Base-by-base conservation (phyloP, 2,329 filamentous ascomycete species). In the Xenosphaeropsis pyriputrescens region DNA sequence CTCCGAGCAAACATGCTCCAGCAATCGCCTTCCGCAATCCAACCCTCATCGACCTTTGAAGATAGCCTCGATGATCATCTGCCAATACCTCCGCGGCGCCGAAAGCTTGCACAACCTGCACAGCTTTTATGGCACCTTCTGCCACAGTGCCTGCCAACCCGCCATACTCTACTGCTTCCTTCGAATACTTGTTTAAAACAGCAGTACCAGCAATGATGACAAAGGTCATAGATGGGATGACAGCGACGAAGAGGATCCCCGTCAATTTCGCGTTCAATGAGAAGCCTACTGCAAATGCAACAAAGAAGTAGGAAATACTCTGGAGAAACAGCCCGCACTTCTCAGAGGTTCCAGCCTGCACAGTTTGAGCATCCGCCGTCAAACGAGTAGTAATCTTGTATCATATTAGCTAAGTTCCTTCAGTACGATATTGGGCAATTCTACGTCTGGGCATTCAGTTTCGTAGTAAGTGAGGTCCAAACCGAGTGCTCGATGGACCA, bases 221-320 rank as follows among this genome's bases (percentile, higher is more conserved):
- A 29, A 65, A 56, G 3, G 62, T 58, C 66, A 70, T 66, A 2
- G 63, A 54, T 8, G 67, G 65, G 32, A 70, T 63, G n/a, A 69
- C 18, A 65, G 57, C 41, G 65, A 43, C 1, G 14, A 72, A 52
- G 13, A 76, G 53, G 50, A 74, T 71, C 3, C 60, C 70, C 8
- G 72, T 68, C 5, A 77, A 59, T 26, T 57, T 58, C n/a, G 64
- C 59, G 46, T 72, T 64, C 42, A 72, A 68, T 48, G 70, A 64
- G 43, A 76, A 75, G 1, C 69, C 70, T 15, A 75, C 66, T 13
- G 72, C 61, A 41, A 72, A 75, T 2, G 72, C 65, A 0, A 69
- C 67, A 22, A 75, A 47, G 43, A 75, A 75, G 50, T 72, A 76
- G 0, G 68, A 68, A n/a, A 70, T 45, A 17, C 63, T 70, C 13